Conservation (phyloP, 106 monocot genomes). For the Apostasia shenzhenica region DNA sequence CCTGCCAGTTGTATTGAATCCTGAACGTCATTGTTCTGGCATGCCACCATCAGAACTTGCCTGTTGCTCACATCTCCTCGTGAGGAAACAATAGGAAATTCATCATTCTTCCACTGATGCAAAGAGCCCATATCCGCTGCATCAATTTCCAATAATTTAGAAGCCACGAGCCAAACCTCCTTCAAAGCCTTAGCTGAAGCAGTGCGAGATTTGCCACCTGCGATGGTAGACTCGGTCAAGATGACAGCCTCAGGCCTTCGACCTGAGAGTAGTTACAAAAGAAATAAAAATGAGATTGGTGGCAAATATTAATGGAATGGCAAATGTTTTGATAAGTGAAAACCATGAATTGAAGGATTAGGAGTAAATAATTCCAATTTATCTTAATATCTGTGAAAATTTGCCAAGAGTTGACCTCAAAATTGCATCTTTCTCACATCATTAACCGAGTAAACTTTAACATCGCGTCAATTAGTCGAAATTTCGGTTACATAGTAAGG, state of each 20-base stretch:
- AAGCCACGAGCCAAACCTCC: slow-evolving; percentile 46
- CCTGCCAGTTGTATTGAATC: slow-evolving; percentile 37
- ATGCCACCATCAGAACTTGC: slow-evolving; percentile 20
- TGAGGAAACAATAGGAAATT: background rate
- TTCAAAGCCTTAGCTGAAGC: slow-evolving; percentile 51
- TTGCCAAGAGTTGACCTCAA: too few relatives aligned
- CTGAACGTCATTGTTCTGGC: slow-evolving; percentile 14
- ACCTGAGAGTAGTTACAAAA: slow-evolving; percentile 22
- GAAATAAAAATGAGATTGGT: too few relatives aligned
- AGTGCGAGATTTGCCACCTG: slow-evolving; percentile 48
- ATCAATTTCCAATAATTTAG: slow-evolving; percentile 24
- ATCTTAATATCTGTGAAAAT: background rate
- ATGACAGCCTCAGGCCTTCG: slow-evolving; percentile 49
- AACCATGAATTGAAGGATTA: too few relatives aligned
- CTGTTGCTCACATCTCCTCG: background rate
- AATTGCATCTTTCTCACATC: too few relatives aligned
- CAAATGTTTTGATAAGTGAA: too few relatives aligned
- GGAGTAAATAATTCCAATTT: too few relatives aligned
- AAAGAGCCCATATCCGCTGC: slow-evolving; percentile 36
- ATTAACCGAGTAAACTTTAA: too few relatives aligned
- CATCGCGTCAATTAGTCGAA: too few relatives aligned
- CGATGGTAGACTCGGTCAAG: slow-evolving; percentile 60
- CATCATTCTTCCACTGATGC: slow-evolving; percentile 1
- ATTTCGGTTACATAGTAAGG: too few relatives aligned
- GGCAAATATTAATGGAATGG: too few relatives aligned